These are phyloP conservation scores for Pseudogymnoascus sp. DNA, from an alignment of 2,329 filamentous ascomycete species.

Conservation along the genomic window DNA sequence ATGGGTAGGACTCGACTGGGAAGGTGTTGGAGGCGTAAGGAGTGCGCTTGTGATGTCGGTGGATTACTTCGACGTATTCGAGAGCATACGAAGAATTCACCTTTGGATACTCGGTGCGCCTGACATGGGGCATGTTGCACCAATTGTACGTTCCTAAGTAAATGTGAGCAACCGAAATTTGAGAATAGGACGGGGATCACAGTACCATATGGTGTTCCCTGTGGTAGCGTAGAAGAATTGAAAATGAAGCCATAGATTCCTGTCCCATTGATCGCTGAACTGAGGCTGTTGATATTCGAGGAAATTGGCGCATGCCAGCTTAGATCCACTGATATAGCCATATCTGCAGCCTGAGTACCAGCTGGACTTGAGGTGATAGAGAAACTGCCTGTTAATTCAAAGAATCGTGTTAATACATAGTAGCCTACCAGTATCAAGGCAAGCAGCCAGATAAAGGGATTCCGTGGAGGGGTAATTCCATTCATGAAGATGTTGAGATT, in stretches of 20 bases:
- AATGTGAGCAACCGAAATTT: not conserved
- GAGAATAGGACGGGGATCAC: not conserved
- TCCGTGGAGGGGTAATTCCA: not conserved
- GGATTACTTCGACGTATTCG: not conserved
- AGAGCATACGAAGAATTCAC: not conserved
- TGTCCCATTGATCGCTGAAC: not conserved
- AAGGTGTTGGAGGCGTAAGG: not conserved
- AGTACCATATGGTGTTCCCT: not conserved
- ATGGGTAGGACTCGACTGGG: not conserved
- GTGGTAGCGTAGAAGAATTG: not conserved
- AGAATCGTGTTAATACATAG: not conserved
- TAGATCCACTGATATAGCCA: not conserved
- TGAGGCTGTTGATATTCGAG: not conserved
- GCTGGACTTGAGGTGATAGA: not conserved
- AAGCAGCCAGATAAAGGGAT: not conserved
- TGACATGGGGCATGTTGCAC: not conserved
- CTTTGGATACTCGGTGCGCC: not conserved
- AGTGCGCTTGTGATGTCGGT: not conserved
- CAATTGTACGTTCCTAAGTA: not conserved
- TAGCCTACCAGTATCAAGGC: not conserved
- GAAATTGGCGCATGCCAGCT: not conserved
- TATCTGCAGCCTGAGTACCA: not conserved
- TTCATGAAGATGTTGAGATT: not conserved
- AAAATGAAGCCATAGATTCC: conserved; percentile 17
- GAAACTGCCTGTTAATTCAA: not conserved